Evolutionary conservation across 2,329 filamentous ascomycete genomes (phyloP).

Genomic region (Pseudocercospora musae): DNA sequence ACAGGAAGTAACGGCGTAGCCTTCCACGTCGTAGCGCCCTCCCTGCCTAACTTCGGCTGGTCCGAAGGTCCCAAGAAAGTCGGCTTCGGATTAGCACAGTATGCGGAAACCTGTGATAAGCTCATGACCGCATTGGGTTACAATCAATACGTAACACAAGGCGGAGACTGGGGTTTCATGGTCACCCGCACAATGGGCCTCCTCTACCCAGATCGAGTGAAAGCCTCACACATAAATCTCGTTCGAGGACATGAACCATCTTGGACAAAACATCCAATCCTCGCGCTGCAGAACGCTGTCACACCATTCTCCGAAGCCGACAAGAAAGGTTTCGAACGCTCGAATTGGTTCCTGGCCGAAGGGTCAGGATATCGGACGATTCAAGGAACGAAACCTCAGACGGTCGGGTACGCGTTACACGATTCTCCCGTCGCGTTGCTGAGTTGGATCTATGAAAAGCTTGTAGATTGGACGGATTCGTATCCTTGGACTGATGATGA

Average conservation of each 20-base stretch:
- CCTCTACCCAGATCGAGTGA: slow-evolving; percentile 54
- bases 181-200: slow-evolving; percentile 62
- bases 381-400: slow-evolving; percentile 69
- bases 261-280: slow-evolving; percentile 52
- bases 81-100: slow-evolving; percentile 48
- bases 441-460: slow-evolving; percentile 78
- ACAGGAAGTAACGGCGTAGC: slow-evolving; percentile 43
- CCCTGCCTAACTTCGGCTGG: slow-evolving; percentile 56
- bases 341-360: slow-evolving; percentile 56
- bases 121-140: slow-evolving; percentile 63
- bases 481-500: slow-evolving; percentile 76
- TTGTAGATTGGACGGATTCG: slow-evolving; percentile 70
- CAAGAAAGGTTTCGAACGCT: slow-evolving; percentile 51
- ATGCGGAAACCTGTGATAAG: slow-evolving; percentile 55
- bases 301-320: slow-evolving; percentile 55
- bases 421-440: slow-evolving; percentile 69
- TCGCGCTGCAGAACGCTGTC: slow-evolving; percentile 56
- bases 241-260: slow-evolving; percentile 48
- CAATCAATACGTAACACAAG: slow-evolving; percentile 56
- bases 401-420: slow-evolving; percentile 64
- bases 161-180: slow-evolving; percentile 49
- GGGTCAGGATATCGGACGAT: slow-evolving; percentile 58
- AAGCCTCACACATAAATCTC: slow-evolving; percentile 50
- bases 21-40: slow-evolving; percentile 67
- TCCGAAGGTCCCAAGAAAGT: slow-evolving; percentile 58